Conservation (phyloP, 129 eudicot species). For the Calendula officinalis region DNA sequence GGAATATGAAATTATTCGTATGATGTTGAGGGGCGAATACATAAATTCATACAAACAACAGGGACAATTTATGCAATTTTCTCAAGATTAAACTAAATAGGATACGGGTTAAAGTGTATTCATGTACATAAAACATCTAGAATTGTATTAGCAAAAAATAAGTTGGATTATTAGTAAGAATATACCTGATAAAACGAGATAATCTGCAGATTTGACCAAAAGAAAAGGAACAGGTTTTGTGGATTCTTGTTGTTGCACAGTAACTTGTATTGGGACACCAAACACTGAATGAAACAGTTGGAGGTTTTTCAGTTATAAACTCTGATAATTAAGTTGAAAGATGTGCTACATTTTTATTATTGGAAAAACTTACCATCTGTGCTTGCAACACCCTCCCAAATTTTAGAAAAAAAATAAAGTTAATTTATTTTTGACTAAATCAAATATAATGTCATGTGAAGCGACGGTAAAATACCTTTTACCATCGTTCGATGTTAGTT, state of each 20-base stretch:
- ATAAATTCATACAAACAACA: too few relatives aligned
- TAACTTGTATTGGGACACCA: slow-evolving; percentile 78
- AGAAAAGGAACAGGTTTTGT: slow-evolving; percentile 64
- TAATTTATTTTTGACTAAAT: slow-evolving; percentile 4
- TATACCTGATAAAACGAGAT: slow-evolving; percentile 85
- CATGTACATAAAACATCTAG: too few relatives aligned
- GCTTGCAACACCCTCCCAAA: slow-evolving; percentile 93
- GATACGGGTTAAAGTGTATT: too few relatives aligned
- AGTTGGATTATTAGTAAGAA: too few relatives aligned
- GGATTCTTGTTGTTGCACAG: slow-evolving; percentile 85
- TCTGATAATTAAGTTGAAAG: slow-evolving; percentile 1
- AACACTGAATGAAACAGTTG: slow-evolving; percentile 51
- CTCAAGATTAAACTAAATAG: too few relatives aligned
- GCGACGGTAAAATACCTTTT: slow-evolving; percentile 49
- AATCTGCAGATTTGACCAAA: slow-evolving; percentile 80
- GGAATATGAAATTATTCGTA: too few relatives aligned
- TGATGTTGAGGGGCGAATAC: too few relatives aligned
- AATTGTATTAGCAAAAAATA: too few relatives aligned
- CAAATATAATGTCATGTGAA: slow-evolving; percentile 7
- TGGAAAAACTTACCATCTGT: slow-evolving; percentile 66
- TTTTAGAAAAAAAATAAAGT: slow-evolving; percentile 3
- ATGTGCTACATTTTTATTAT: slow-evolving; percentile 8
- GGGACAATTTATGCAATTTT: too few relatives aligned
- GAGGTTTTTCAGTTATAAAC: slow-evolving; percentile 4
- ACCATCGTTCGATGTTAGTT: slow-evolving; percentile 95